Evolutionary conservation across 805 yeast species (phyloP).

Genomic region (Myxozyma melibiosi): DNA sequence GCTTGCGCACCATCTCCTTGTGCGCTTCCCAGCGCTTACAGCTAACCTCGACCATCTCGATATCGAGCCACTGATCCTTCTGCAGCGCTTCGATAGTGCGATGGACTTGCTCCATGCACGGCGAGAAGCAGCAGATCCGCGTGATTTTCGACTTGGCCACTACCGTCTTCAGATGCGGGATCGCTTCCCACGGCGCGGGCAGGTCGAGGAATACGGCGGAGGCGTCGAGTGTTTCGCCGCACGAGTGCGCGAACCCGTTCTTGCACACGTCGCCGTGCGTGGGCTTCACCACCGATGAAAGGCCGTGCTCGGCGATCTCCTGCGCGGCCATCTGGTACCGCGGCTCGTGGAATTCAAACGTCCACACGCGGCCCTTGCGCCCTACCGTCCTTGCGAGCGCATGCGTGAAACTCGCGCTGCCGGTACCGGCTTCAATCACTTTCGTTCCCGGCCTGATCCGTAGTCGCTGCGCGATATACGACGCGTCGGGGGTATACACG

Average conservation of each 20-base stretch:
- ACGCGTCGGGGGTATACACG: conserved; percentile 93
- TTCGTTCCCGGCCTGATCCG: conserved; percentile 70
- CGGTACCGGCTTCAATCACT: conserved; percentile 97
- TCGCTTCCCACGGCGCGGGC: conserved; percentile 97
- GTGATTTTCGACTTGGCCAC: conserved; percentile 56
- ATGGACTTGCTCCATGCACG: conserved; percentile 96
- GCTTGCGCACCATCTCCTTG: conserved; percentile 78
- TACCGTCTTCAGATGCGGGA: conserved; percentile 68
- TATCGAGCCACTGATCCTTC: conserved; percentile 74
- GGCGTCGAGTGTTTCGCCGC: conserved; percentile 48
- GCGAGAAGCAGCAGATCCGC: conserved; percentile 91
- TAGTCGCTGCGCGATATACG: conserved; percentile 83
- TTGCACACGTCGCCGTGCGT: conserved; percentile 93
- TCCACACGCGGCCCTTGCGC: conserved; percentile 62
- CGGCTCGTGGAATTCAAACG: conserved; percentile 89
- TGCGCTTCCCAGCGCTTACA: conserved; percentile 88
- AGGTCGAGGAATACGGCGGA: conserved; percentile 83
- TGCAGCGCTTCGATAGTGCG: conserved; percentile 78
- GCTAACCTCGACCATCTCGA: conserved; percentile 90
- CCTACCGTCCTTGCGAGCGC: conserved; percentile 82
- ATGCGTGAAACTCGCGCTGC: conserved; percentile 94
- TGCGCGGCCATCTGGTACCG: conserved; percentile 74
- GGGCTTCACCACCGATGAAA: conserved; percentile 59
- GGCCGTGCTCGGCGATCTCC: conserved; percentile 76
- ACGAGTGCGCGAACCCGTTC: conserved; percentile 60